Conservation (phyloP, 495 filamentous ascomycete species). For the Hypoxylon trugodes region DNA sequence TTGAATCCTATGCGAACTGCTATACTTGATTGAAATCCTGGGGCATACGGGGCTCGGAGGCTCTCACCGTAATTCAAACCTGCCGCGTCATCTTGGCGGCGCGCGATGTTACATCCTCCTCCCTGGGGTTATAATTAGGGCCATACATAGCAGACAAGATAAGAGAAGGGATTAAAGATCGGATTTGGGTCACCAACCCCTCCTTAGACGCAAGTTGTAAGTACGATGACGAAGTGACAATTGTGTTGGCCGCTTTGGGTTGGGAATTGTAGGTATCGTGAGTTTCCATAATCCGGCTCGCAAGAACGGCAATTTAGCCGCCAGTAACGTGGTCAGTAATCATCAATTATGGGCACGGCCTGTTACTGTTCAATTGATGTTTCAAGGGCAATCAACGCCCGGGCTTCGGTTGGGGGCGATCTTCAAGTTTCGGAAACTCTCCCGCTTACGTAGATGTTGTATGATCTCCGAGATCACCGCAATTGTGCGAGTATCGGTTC, state of each 20-base stretch:
- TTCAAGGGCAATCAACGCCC: constrained; percentile 20
- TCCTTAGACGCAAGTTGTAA: background rate
- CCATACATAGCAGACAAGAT: background rate
- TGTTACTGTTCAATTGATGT: constrained; percentile 9
- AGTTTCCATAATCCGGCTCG: background rate
- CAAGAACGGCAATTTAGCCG: background rate
- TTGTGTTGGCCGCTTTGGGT: background rate
- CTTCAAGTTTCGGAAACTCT: constrained; percentile 29
- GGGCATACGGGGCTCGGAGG: background rate
- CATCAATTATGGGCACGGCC: background rate
- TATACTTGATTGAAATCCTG: background rate
- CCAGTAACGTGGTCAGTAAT: background rate
- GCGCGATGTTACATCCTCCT: constrained; percentile 22
- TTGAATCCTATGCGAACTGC: background rate
- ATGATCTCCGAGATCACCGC: constrained; percentile 30
- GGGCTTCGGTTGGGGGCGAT: constrained; percentile 5
- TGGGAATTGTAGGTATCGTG: background rate
- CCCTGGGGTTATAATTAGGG: constrained; percentile 17
- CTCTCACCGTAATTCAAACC: constrained; percentile 15
- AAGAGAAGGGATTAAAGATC: background rate
- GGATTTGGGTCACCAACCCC: constrained; percentile 6
- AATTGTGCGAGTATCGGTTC: constrained; percentile 17
- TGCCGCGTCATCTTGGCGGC: constrained; percentile 30
- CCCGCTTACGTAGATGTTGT: constrained; percentile 28
- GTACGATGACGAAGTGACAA: no score